Conservation (phyloP, 106 monocot species). For the Acorus gramineus region DNA sequence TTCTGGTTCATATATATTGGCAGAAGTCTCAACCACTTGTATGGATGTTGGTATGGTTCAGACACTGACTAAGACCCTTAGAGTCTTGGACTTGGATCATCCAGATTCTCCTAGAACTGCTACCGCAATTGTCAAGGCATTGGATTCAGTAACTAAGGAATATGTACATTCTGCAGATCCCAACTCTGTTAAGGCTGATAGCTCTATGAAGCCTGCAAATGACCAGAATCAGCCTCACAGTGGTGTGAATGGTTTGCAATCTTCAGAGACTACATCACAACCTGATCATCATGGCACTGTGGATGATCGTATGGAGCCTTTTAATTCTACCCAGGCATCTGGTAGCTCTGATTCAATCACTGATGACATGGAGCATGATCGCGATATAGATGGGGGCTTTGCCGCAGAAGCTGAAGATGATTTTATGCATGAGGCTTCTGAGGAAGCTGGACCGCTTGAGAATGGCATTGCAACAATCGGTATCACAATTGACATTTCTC, state of each 20-base stretch:
- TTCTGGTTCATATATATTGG: constrained; percentile 69
- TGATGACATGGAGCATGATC: constrained; percentile 90
- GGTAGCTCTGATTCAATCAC: constrained; percentile 50
- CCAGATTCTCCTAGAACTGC: constrained; percentile 76
- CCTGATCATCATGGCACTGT: constrained; percentile 46
- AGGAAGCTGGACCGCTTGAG: constrained; percentile 53
- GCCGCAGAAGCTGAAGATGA: constrained; percentile 54
- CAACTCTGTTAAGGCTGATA: constrained; percentile 42
- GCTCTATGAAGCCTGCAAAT: constrained; percentile 33
- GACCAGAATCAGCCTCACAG: constrained; percentile 45
- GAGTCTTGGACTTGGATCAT: constrained; percentile 86
- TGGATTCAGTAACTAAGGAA: constrained; percentile 87
- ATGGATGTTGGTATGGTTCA: constrained; percentile 87
- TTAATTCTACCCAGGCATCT: constrained; percentile 48
- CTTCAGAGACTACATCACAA: constrained; percentile 52
- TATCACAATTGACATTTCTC: constrained; percentile 82
- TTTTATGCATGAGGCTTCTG: constrained; percentile 92
- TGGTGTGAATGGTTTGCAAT: constrained; percentile 43
- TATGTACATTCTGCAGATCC: constrained; percentile 66
- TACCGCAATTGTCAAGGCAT: constrained; percentile 72
- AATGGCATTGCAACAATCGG: constrained; percentile 77
- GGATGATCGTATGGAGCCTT: constrained; percentile 53
- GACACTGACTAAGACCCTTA: constrained; percentile 48
- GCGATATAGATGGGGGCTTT: constrained; percentile 59
- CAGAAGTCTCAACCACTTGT: constrained; percentile 91